Evolutionary conservation across 2,329 filamentous ascomycete species (phyloP).

Genomic region (Aureobasidium lini): DNA sequence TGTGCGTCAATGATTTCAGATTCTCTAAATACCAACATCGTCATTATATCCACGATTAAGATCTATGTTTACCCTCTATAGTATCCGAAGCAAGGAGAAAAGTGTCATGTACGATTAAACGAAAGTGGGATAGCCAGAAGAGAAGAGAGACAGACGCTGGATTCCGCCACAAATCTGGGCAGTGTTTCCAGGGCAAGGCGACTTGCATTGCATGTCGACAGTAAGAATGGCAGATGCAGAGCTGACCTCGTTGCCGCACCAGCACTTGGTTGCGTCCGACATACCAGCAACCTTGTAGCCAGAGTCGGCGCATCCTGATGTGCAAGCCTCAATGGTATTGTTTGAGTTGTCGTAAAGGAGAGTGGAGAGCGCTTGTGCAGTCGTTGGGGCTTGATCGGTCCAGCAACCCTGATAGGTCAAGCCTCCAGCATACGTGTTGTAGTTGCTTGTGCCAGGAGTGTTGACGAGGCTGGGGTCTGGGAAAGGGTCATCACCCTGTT

Average conservation of each 20-base stretch:
- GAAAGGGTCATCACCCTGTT: slow-evolving; percentile 27
- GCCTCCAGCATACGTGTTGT: slow-evolving; percentile 28
- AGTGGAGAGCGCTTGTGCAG: slow-evolving; percentile 20
- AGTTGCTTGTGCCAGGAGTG: slow-evolving; percentile 16
- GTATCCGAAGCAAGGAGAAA: too few species aligned
- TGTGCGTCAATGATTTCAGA: too few species aligned
- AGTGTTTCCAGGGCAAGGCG: slow-evolving; percentile 26
- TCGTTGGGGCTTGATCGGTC: slow-evolving; percentile 21
- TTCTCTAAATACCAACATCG: too few species aligned
- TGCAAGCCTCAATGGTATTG: slow-evolving; percentile 28
- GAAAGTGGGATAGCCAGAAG: slow-evolving; percentile 19
- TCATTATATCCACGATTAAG: too few species aligned
- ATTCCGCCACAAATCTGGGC: slow-evolving; percentile 26
- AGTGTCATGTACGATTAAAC: neutral
- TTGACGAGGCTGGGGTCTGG: slow-evolving; percentile 26
- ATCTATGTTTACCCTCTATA: too few species aligned
- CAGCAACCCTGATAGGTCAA: slow-evolving; percentile 33
- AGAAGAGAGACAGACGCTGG: slow-evolving; percentile 27
- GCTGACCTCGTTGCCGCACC: slow-evolving; percentile 11
- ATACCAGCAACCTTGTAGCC: slow-evolving; percentile 18
- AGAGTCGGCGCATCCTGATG: slow-evolving; percentile 22
- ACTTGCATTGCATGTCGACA: slow-evolving; percentile 27
- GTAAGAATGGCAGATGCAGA: slow-evolving; percentile 18
- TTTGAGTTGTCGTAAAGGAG: slow-evolving; percentile 21
- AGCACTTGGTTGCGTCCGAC: slow-evolving; percentile 10